Conservation (phyloP, 169 alveolate species). For the Eimeria brunetti region DNA sequence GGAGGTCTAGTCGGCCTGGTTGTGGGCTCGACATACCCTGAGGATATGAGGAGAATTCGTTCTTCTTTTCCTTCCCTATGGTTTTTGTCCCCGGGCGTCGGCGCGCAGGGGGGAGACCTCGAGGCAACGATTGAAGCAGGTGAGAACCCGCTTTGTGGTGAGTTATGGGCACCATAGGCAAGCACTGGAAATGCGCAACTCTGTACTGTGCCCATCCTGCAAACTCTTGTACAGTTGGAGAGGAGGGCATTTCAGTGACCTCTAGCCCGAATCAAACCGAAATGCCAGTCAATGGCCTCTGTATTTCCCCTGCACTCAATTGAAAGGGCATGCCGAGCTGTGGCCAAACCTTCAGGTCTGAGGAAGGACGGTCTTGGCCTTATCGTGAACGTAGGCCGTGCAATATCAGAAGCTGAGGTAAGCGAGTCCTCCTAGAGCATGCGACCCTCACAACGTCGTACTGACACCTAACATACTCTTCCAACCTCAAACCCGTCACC, state of each 20-base stretch:
- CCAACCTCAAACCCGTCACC: not conserved
- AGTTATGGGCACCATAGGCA: not conserved
- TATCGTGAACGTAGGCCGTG: slow-evolving; percentile 82
- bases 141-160: not conserved
- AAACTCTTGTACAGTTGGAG: not conserved
- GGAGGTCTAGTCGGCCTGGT: slow-evolving; percentile 80
- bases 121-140: slow-evolving; percentile 80
- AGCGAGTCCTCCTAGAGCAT: not conserved
- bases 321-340: not conserved
- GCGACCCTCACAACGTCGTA: not conserved
- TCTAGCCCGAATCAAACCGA: not conserved
- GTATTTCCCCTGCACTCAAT: not conserved
- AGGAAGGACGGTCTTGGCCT: slow-evolving; percentile 82
- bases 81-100: slow-evolving; percentile 86
- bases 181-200: not conserved
- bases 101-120: slow-evolving; percentile 87
- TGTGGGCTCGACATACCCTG: slow-evolving; percentile 86
- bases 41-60: slow-evolving; percentile 83
- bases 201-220: not conserved
- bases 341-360: slow-evolving; percentile 28
- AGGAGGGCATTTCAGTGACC: not conserved
- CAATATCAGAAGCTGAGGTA: slow-evolving; percentile 74
- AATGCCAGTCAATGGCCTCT: not conserved
- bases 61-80: slow-evolving; percentile 80
- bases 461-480: not conserved